A percentile compares a stretch with the other conserved stretches of the same genome.
Conservation (phyloP, 306 rosid species). For the Prinsepia uniflora region DNA sequence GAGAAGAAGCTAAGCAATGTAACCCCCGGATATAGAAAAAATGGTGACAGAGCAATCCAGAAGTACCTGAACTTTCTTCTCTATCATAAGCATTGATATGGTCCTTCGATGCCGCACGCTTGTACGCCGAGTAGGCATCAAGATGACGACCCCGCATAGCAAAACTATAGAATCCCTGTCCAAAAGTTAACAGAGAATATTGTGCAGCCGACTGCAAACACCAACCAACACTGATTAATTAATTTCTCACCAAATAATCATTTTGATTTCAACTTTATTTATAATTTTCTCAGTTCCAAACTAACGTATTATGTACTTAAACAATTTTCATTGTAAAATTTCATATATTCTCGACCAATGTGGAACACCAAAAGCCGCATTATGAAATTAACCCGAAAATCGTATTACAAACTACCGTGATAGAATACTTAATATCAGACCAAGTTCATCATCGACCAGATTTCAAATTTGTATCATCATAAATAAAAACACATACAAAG, state of each 20-base stretch:
- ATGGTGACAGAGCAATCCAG: conserved; percentile 13
- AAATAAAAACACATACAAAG: background rate
- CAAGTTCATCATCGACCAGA: background rate
- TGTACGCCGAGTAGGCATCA: conserved; percentile 26
- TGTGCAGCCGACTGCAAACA: conserved; percentile 26
- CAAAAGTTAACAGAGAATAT: conserved; percentile 18
- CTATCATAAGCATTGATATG: conserved; percentile 30
- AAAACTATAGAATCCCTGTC: conserved; percentile 32
- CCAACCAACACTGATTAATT: background rate
- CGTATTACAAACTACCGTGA: background rate
- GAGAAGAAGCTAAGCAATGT: conserved; percentile 9
- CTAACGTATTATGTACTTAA: too few relatives aligned
- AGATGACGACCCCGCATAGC: conserved; percentile 66
- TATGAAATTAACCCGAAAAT: background rate
- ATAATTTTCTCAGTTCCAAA: too few relatives aligned
- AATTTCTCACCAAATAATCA: background rate
- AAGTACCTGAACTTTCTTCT: conserved; percentile 50
- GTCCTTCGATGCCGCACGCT: conserved; percentile 55
- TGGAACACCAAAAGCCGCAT: background rate
- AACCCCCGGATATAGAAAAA: background rate
- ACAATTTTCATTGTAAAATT: too few relatives aligned
- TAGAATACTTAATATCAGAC: background rate
- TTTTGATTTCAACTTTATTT: too few relatives aligned
- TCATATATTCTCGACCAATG: background rate
- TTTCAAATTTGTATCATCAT: background rate